These are phyloP conservation scores for Eucommia ulmoides DNA, from an alignment of 257 asterid genomes.

Conservation along the genomic window DNA sequence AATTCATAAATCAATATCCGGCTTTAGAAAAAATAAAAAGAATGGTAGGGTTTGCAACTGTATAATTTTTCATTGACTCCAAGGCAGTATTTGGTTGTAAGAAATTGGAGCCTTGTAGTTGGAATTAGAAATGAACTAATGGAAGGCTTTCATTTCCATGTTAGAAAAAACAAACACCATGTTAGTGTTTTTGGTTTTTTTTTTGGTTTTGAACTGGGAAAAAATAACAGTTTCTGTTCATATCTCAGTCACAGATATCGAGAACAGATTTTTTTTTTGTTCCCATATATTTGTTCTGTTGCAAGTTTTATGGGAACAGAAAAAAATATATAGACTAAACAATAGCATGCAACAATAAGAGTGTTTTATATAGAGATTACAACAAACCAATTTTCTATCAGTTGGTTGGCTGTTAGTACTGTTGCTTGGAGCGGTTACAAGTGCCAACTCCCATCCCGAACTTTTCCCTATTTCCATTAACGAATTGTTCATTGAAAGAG, in stretches of 20 bases:
- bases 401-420: conserved; percentile 25
- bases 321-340: too few relatives aligned
- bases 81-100: neutral
- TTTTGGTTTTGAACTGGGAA: too few relatives aligned
- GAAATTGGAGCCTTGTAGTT: neutral
- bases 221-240: too few relatives aligned
- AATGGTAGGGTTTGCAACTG: neutral
- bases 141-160: too few relatives aligned
- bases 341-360: too few relatives aligned
- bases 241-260: too few relatives aligned
- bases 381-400: conserved; percentile 37
- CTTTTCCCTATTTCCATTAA: conserved; percentile 27
- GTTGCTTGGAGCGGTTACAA: conserved; percentile 68
- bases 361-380: too few relatives aligned
- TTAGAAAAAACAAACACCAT: too few relatives aligned
- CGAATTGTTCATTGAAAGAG: conserved; percentile 10
- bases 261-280: too few relatives aligned
- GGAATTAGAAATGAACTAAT: neutral
- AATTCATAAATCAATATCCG: neutral
- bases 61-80: neutral
- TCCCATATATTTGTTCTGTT: too few relatives aligned
- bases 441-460: conserved; percentile 83
- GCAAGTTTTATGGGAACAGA: too few relatives aligned
- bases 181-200: too few relatives aligned
- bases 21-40: neutral